Base-by-base conservation (phyloP, 768 basidiomycete genomes). In the Pisolithus marmoratus region DNA sequence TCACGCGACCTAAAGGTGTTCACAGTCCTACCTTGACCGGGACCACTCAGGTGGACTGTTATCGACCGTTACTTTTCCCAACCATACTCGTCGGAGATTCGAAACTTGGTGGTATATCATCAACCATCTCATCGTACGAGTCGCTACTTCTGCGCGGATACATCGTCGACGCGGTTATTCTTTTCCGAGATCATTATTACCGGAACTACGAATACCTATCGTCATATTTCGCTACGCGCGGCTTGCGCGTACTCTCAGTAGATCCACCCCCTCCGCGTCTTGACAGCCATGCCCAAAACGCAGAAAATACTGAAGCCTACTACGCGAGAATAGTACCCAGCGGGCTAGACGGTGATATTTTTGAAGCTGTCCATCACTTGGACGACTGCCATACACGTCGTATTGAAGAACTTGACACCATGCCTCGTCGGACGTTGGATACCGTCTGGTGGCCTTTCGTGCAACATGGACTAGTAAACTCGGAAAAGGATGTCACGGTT, bases 371-470 rank as follows among this genome's bases (percentile, higher is more conserved):
- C 3, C 66, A 72, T 4, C 75, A 82, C 58, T 70, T 97, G 23
- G 83, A 91, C 57, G 54, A 63, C 8, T 72, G 77, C 34, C 94
- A 97, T 66, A 54, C 63, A 0, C 59, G 65, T n/a, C 78, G 95
- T 6, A 66, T 96, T n/a, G 63, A 75, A 11, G 81, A 87, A 40
- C 79, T 98, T 8, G 78, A 83, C 46, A 78, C 85, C 1, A 91
- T 95, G 83, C 82, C 91, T 3, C 72, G 72, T 9, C 79, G 94
- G 36, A 85, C 93, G 1, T 72, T 89, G 41, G 77, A 92, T 49
- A 76, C 76, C 2, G 75, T 96, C 42, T 98, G 95, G 95, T 98
- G 94, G 92, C 95, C 95, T 0, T 98, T 98, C 63, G 91, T 93
- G 2, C 95, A 98, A 63, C 95, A 98, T 57, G 82, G 81, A 0